phyloP scores from a whole-genome alignment of 139 green algal species.

The Eudorina sp. region DNA sequence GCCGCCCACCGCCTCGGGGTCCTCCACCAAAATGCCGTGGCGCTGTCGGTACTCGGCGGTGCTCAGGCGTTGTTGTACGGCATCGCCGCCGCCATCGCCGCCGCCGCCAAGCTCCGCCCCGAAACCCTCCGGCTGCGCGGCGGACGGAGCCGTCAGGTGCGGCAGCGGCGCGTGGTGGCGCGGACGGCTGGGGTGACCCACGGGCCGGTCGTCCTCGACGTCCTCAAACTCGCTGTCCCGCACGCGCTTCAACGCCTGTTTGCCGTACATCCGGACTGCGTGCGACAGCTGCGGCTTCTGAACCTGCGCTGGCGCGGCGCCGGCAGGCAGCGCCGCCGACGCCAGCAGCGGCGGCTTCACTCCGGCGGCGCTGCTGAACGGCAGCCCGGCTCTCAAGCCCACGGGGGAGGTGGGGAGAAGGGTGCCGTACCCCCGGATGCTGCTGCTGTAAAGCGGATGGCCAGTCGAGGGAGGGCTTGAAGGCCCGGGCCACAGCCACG shows the following conservation, averaged over 20 bases:
- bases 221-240: neutral
- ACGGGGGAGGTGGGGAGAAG: too few relatives aligned
- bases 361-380: too few relatives aligned
- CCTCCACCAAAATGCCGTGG: conserved; percentile 29
- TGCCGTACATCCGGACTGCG: conserved; percentile 17
- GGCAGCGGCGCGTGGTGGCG: neutral
- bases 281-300: too few relatives aligned
- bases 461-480: too few relatives aligned
- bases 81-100: neutral
- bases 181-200: conserved; percentile 19
- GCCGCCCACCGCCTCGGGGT: neutral
- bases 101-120: too few relatives aligned
- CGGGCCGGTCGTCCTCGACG: neutral
- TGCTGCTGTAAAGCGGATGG: too few relatives aligned
- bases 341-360: neutral
- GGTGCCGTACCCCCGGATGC: too few relatives aligned
- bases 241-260: neutral
- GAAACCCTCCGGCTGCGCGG: too few relatives aligned
- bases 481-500: too few relatives aligned
- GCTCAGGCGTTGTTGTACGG: neutral
- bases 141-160: neutral
- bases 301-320: neutral
- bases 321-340: neutral
- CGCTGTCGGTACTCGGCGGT: conserved; percentile 12
- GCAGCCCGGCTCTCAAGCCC: too few relatives aligned